These are phyloP conservation scores for Tephrocybe sp. DNA, from an alignment of 768 basidiomycete genomes.

Conservation along the genomic window DNA sequence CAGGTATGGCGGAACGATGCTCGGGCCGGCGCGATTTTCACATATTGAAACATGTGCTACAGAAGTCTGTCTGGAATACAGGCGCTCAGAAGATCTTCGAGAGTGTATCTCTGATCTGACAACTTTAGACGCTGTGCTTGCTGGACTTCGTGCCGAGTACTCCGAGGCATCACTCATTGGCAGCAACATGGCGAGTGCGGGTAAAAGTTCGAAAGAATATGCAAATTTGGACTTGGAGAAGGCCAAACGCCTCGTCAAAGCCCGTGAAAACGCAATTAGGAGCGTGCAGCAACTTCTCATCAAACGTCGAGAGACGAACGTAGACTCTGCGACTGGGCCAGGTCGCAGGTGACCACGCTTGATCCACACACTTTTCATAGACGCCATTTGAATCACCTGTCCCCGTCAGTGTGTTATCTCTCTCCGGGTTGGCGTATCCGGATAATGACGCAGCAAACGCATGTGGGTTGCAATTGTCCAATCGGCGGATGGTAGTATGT, in stretches of 20 bases:
- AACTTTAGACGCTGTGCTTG: conserved; percentile 62
- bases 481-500: background rate
- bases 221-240: conserved; percentile 57
- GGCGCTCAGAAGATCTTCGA: conserved; percentile 64
- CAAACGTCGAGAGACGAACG: conserved; percentile 27
- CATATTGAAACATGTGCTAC: conserved; percentile 77
- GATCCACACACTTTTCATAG: background rate
- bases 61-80: conserved; percentile 74
- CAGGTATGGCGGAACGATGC: conserved; percentile 81
- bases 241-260: conserved; percentile 65
- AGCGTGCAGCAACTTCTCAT: conserved; percentile 57
- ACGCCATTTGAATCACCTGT: background rate
- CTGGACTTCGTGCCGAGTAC: conserved; percentile 52
- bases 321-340: background rate
- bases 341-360: conserved; percentile 1
- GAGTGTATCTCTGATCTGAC: conserved; percentile 57
- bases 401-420: background rate
- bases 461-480: background rate
- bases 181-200: conserved; percentile 2
- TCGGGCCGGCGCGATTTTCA: conserved; percentile 73
- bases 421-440: background rate
- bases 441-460: background rate
- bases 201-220: conserved; percentile 43
- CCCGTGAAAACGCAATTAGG: conserved; percentile 68
- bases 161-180: conserved; percentile 22